Conservation (phyloP, 2,329 filamentous ascomycete genomes). For the Exophiala viscosa region DNA sequence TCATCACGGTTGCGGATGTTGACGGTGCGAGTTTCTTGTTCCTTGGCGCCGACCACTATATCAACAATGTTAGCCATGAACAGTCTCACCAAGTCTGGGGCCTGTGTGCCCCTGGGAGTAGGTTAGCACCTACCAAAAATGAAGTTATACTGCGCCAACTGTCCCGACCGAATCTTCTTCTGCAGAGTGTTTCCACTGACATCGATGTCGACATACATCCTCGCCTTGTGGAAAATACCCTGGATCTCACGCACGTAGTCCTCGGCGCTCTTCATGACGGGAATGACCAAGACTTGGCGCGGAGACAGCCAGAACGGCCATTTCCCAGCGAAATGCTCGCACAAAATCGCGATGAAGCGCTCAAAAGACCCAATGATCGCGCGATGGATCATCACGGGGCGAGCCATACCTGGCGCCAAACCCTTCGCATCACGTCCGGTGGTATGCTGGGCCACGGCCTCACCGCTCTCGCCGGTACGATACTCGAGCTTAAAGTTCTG, state of each 20-base stretch:
- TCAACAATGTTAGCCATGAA: conserved; percentile 5
- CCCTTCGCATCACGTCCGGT: conserved; percentile 33
- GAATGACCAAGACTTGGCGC: conserved; percentile 49
- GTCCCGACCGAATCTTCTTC: conserved; percentile 51
- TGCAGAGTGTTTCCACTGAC: conserved; percentile 49
- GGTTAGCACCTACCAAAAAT: conserved; percentile 43
- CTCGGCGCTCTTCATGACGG: conserved; percentile 48
- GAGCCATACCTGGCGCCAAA: conserved; percentile 41
- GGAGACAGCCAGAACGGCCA: conserved; percentile 54
- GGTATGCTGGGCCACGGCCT: conserved; percentile 34
- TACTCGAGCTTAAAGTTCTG: conserved; percentile 85
- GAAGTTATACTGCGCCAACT: conserved; percentile 50
- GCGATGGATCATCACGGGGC: conserved; percentile 51
- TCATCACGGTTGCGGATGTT: conserved; percentile 65
- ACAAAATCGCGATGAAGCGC: conserved; percentile 50
- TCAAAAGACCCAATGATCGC: conserved; percentile 51
- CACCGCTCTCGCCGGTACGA: conserved; percentile 65
- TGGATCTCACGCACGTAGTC: conserved; percentile 49
- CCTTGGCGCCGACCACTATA: conserved; percentile 59
- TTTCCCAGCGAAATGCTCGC: conserved; percentile 50
- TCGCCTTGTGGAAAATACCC: conserved; percentile 41
- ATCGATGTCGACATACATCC: conserved; percentile 48
- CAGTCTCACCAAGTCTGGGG: background rate
- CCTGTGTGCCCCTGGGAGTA: background rate
- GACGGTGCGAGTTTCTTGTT: conserved; percentile 56